phyloP scores from a whole-genome alignment of 441 rosid genomes.

The Adansonia rubrostipa region DNA sequence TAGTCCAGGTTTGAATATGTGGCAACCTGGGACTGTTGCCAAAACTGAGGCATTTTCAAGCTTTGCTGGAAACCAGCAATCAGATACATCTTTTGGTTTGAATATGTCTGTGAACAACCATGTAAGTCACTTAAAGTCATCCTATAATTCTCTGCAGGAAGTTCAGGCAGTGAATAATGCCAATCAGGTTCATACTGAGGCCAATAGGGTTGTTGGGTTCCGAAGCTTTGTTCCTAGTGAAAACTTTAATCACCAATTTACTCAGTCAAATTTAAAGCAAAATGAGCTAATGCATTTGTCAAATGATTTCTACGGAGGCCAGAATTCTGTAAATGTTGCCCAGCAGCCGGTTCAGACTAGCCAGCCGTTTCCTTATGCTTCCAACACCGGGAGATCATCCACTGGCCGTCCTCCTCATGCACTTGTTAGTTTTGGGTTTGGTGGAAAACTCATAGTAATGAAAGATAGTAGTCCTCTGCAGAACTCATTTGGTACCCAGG shows the following conservation, averaged over 20 bases:
- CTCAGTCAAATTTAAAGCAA: slow-evolving; percentile 53
- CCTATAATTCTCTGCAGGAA: slow-evolving; percentile 40
- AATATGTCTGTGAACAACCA: slow-evolving; percentile 45
- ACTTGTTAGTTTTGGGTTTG: slow-evolving; percentile 90
- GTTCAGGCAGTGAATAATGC: slow-evolving; percentile 43
- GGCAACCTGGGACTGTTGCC: slow-evolving; percentile 55
- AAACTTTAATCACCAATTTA: slow-evolving; percentile 52
- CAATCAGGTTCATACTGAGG: slow-evolving; percentile 43
- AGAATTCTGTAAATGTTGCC: slow-evolving; percentile 43
- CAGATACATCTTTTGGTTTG: slow-evolving; percentile 48
- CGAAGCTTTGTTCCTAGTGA: slow-evolving; percentile 48
- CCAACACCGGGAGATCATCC: slow-evolving; percentile 66
- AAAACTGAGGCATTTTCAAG: slow-evolving; percentile 38
- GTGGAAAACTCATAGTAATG: slow-evolving; percentile 89
- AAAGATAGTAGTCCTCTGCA: slow-evolving; percentile 56
- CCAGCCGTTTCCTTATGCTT: slow-evolving; percentile 60
- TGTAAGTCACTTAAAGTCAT: slow-evolving; percentile 29
- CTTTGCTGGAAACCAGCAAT: slow-evolving; percentile 54
- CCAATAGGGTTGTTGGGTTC: slow-evolving; percentile 52
- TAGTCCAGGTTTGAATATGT: slow-evolving; percentile 43
- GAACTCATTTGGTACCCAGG: slow-evolving; percentile 76
- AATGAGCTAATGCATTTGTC: slow-evolving; percentile 53
- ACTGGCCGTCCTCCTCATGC: slow-evolving; percentile 98
- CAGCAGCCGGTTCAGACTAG: slow-evolving; percentile 58
- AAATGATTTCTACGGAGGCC: slow-evolving; percentile 56